Conservation (phyloP, 495 filamentous ascomycete species). For the Penicillium waksmanii region DNA sequence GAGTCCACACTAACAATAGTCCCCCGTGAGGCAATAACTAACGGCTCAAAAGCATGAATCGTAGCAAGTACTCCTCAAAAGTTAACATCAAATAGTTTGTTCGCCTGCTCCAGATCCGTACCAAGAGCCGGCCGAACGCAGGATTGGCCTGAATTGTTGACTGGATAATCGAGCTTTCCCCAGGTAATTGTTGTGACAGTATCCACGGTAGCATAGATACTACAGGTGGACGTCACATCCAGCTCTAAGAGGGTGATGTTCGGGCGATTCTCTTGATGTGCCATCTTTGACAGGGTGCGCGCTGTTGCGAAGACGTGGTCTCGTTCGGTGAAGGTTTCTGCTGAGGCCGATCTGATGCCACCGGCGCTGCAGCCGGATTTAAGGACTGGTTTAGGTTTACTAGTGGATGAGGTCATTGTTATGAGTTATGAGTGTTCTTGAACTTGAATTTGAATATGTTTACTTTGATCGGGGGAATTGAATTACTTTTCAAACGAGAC, state of each 20-base stretch:
- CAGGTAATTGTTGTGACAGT: conserved; percentile 59
- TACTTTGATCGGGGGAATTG: no score
- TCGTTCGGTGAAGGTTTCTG: conserved; percentile 39
- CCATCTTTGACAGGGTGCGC: conserved; percentile 34
- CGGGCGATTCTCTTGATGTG: conserved; percentile 21
- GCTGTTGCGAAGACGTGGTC: conserved; percentile 42
- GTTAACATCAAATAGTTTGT: conserved; percentile 63
- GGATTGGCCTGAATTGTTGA: conserved; percentile 68
- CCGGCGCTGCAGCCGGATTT: conserved; percentile 54
- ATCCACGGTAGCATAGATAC: conserved; percentile 32
- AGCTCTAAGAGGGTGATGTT: conserved; percentile 23
- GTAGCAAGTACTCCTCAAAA: conserved; percentile 61
- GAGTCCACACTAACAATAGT: conserved; percentile 47
- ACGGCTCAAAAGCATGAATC: conserved; percentile 56
- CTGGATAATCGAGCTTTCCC: conserved; percentile 62
- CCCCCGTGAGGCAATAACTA: conserved; percentile 55
- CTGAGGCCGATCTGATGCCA: conserved; percentile 49
- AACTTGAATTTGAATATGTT: no score
- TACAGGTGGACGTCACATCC: conserved; percentile 20
- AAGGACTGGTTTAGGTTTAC: conserved; percentile 36
- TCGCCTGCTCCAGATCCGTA: conserved; percentile 52
- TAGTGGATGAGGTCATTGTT: neutral
- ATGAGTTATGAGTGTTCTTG: no score
- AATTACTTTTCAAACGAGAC: no score
- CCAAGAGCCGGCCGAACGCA: conserved; percentile 58